These are phyloP conservation scores for Ceratobasidium sp. DNA, from an alignment of 1,284 basidiomycete genomes.

Conservation along the genomic window DNA sequence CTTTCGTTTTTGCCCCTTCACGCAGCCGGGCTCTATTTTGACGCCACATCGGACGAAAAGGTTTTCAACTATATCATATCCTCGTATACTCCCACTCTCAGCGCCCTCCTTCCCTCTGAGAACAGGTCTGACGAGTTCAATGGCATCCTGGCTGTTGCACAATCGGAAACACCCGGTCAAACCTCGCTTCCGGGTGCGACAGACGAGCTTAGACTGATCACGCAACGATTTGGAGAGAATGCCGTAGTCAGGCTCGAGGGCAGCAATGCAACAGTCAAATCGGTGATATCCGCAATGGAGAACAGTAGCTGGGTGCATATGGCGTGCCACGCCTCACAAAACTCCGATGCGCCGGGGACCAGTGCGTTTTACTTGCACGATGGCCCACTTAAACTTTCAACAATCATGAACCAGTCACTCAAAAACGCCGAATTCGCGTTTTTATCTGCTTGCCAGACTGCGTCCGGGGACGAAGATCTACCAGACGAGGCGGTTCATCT, in stretches of 20 bases:
- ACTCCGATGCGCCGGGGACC: neutral
- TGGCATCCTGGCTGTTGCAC: conserved; percentile 14
- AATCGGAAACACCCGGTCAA: conserved; percentile 17
- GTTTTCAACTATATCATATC: conserved; percentile 24
- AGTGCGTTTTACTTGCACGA: conserved; percentile 34
- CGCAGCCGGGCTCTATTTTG: conserved; percentile 24
- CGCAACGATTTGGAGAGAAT: neutral
- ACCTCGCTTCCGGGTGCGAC: conserved; percentile 5
- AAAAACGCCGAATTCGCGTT: conserved; percentile 29
- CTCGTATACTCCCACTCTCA: conserved; percentile 27
- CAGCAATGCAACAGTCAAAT: neutral
- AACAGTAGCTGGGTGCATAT: conserved; percentile 36
- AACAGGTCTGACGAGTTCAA: neutral
- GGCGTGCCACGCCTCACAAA: conserved; percentile 39
- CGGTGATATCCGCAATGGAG: conserved; percentile 24
- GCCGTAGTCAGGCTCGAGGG: neutral
- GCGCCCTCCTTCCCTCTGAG: neutral
- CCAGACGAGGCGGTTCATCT: conserved; percentile 38
- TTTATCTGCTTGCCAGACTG: conserved; percentile 44
- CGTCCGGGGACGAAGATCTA: conserved; percentile 14
- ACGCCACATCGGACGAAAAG: neutral
- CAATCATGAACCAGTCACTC: conserved; percentile 22
- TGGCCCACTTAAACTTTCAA: conserved; percentile 17
- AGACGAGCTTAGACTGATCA: conserved; percentile 4
- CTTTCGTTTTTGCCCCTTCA: conserved; percentile 38